These are phyloP conservation scores for Closterium sp. DNA, from an alignment of 139 green algal genomes.

Conservation along the genomic window DNA sequence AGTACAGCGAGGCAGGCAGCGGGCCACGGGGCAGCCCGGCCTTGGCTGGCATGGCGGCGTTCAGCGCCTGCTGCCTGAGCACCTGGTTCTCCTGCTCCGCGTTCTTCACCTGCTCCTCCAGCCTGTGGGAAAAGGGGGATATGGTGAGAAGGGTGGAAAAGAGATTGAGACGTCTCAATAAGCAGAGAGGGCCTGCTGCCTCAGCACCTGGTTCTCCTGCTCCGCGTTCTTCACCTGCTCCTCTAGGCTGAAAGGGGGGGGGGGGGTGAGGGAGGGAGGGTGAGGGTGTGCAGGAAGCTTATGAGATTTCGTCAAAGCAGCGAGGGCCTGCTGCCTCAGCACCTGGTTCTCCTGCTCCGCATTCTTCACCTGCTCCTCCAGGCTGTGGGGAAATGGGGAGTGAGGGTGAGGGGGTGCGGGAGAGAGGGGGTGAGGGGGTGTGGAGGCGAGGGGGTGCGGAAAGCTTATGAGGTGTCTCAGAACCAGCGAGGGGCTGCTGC, in stretches of 20 bases:
- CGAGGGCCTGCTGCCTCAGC: slow-evolving; percentile 58
- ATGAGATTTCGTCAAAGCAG: too few species aligned
- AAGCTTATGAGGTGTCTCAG: too few species aligned
- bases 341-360: slow-evolving; percentile 55
- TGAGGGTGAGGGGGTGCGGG: slow-evolving; percentile 16
- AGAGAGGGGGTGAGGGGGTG: neutral
- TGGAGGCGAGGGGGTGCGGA: too few species aligned
- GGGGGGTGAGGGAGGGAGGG: neutral
- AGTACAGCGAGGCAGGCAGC: neutral
- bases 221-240: slow-evolving; percentile 43
- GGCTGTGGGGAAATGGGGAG: slow-evolving; percentile 12
- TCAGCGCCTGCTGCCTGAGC: slow-evolving; percentile 57
- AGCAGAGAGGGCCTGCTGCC: slow-evolving; percentile 55
- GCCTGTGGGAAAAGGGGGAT: slow-evolving; percentile 12
- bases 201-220: slow-evolving; percentile 54
- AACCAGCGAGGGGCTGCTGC: slow-evolving; percentile 59
- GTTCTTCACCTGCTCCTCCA: slow-evolving; percentile 49
- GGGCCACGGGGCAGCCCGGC: neutral
- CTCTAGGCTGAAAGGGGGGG: slow-evolving; percentile 17
- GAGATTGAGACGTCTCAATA: slow-evolving; percentile 1
- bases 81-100: slow-evolving; percentile 55
- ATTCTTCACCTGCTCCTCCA: slow-evolving; percentile 49
- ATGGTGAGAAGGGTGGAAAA: slow-evolving; percentile 20
- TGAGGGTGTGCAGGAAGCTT: too few species aligned
- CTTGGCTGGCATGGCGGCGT: neutral